These are phyloP conservation scores for Albophoma yamanashiensis DNA, from an alignment of 2,329 filamentous ascomycete genomes.

Conservation along the genomic window DNA sequence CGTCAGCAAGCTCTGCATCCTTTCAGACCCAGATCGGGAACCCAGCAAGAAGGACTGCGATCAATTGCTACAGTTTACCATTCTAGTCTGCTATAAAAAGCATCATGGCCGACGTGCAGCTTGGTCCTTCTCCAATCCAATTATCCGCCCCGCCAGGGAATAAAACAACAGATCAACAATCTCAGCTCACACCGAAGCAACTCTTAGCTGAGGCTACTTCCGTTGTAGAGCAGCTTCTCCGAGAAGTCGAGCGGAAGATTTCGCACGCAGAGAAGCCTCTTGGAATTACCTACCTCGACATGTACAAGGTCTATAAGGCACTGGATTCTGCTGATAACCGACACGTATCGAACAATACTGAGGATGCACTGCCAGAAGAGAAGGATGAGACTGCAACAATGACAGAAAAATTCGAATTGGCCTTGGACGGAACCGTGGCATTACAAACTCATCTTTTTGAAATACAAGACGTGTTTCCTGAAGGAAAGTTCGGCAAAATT, in stretches of 20 bases:
- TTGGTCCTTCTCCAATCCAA: neutral
- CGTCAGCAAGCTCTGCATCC: too few species aligned
- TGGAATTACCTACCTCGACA: neutral
- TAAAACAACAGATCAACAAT: neutral
- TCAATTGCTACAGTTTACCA: neutral
- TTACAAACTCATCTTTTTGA: neutral
- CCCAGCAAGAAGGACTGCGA: too few species aligned
- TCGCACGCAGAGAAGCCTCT: neutral
- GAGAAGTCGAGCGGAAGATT: neutral
- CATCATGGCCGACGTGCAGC: neutral
- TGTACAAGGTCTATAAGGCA: neutral
- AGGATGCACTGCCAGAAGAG: neutral
- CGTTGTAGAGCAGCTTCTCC: neutral
- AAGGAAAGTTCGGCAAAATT: neutral
- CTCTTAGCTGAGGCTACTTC: neutral
- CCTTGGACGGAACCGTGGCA: neutral
- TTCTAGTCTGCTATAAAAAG: neutral
- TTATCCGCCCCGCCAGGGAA: neutral
- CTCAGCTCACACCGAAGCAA: neutral
- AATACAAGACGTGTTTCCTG: neutral
- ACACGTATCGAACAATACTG: neutral
- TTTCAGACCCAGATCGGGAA: too few species aligned
- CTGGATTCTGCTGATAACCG: neutral
- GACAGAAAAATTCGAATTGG: neutral
- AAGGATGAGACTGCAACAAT: neutral